phyloP scores from a whole-genome alignment of 2,329 filamentous ascomycete species.

The Parastagonospora nodorum region DNA sequence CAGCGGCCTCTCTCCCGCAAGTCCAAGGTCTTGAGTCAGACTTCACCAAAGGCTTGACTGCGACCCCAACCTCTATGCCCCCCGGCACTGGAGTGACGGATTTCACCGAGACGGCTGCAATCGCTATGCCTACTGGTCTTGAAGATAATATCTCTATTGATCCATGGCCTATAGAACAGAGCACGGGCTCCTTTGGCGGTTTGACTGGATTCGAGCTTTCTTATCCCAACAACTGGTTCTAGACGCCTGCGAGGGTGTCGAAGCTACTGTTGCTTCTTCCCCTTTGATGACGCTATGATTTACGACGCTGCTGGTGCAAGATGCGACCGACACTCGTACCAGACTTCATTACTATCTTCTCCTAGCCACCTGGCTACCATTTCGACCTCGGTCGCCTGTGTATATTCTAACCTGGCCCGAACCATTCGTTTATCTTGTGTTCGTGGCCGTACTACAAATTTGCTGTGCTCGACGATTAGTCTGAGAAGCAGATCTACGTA shows the following conservation, averaged over 20 bases:
- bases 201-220: conserved; percentile 31
- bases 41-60: conserved; percentile 32
- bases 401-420: conserved; percentile 41
- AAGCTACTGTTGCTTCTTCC: conserved; percentile 15
- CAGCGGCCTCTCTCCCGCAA: conserved; percentile 25
- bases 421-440: conserved; percentile 19
- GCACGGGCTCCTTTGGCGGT: conserved; percentile 27
- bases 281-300: conserved; percentile 42
- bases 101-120: conserved; percentile 35
- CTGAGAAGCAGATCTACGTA: conserved; percentile 21
- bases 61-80: conserved; percentile 29
- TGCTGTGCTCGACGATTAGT: conserved; percentile 9
- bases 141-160: conserved; percentile 37
- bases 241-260: conserved; percentile 29
- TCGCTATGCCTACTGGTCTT: conserved; percentile 38
- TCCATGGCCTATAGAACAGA: conserved; percentile 39
- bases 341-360: conserved; percentile 27
- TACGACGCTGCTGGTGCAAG: conserved; percentile 44
- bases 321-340: conserved; percentile 27
- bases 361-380: conserved; percentile 23
- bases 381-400: conserved; percentile 41
- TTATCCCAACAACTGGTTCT: conserved; percentile 40
- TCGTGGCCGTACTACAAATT: conserved; percentile 31
- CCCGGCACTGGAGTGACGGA: conserved; percentile 26
- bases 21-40: conserved; percentile 35